Evolutionary conservation across 257 asterid species (phyloP), one percentile per base, ranked within the genome.

Genomic region (Penstemon newberryi): DNA sequence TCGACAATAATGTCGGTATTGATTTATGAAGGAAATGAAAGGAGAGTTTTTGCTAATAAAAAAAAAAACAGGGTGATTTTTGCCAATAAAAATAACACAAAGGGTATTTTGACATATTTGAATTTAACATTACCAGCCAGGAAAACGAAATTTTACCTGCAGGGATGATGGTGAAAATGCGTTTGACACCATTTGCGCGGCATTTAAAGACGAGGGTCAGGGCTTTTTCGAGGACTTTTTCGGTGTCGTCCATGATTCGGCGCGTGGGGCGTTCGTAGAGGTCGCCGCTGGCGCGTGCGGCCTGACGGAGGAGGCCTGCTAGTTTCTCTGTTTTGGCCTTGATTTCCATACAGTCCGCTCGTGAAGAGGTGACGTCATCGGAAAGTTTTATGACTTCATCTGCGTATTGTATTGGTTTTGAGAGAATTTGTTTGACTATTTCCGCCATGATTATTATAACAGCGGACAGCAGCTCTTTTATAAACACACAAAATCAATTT

Each of bases 261-360:
- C 96, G 86, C 4, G 92, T 87, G 70, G 95, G 95, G 0, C 92
- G 87, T 67, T 88, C 92, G 74, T 85, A 88, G 47, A 85, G 84
- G 47, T 85, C 90, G 42, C 75, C 76, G 75, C 84, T 78, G 36
- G 88, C 86, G 7, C 88, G 85, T 19, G 90, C 90, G 0, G 91
- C 95, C 81, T 83, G 90, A 5, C 95, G 83, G 69, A 85, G 90
- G 36, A 88, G 87, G 15, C 45, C 73, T 7, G 78, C 89, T 9
- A 88, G 86, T 55, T 70, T 84, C 56, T 83, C 90, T 0, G 87
- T 77, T 64, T 82, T 82, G 50, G 19, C 25, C 69, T 87, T 83
- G 80, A 89, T 74, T 10, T 87, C 95, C 11, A 60, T 42, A 70
- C 90, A 85, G 3, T 89, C 96, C 5, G 73, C 75, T 4, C 83